Evolutionary conservation across 139 green algal species (phyloP).

Genomic region (Pleodorina starrii): DNA sequence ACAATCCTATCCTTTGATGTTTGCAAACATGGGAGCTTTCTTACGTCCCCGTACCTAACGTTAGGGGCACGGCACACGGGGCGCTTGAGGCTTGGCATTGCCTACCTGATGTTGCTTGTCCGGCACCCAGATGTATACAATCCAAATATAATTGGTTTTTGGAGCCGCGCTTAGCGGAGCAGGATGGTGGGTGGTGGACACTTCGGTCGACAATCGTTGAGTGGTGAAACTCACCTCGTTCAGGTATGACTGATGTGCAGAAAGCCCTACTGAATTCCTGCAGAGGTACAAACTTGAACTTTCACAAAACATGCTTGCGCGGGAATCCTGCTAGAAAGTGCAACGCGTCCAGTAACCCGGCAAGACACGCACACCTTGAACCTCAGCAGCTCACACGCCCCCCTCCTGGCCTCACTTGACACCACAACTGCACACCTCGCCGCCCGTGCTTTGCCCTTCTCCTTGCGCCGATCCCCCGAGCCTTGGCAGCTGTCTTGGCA

Average conservation of each 20-base stretch:
- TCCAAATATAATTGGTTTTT: too few species aligned
- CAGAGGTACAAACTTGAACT: background rate
- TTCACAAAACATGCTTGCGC: background rate
- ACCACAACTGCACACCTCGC: background rate
- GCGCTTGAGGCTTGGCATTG: too few species aligned
- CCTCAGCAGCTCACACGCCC: background rate
- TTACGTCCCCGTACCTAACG: too few species aligned
- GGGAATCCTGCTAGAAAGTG: background rate
- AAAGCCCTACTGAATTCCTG: too few species aligned
- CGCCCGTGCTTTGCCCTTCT: background rate
- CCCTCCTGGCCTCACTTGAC: background rate
- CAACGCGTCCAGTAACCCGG: background rate
- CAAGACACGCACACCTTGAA: background rate
- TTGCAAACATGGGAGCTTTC: too few species aligned
- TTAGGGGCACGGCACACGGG: too few species aligned
- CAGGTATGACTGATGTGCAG: background rate
- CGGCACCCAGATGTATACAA: too few species aligned
- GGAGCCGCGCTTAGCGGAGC: too few species aligned
- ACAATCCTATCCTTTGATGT: too few species aligned
- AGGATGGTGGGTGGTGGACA: background rate
- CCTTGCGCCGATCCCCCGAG: background rate
- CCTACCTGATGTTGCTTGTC: too few species aligned
- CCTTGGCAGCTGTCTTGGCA: too few species aligned
- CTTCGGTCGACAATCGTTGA: background rate
- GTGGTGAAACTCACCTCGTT: background rate